Percentiles rank a stretch among this genome's conserved stretches.
Conservation (phyloP, 192 early-diverging fungal species). For the Dispira simplex region DNA sequence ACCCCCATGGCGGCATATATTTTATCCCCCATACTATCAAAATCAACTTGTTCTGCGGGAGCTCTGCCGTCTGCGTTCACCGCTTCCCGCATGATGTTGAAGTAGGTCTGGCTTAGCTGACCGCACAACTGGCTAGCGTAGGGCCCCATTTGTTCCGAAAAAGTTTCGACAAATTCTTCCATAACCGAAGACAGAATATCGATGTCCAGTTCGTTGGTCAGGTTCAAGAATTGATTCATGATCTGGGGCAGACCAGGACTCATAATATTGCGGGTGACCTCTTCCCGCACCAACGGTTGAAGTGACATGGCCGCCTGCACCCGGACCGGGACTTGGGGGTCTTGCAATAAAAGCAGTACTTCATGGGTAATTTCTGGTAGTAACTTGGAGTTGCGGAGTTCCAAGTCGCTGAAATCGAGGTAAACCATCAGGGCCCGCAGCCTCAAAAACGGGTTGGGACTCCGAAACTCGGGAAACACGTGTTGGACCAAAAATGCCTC, state of each 20-base stretch:
- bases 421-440: slow-evolving; percentile 46
- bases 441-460: slow-evolving; percentile 64
- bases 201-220: slow-evolving; percentile 88
- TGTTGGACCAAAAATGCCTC: slow-evolving; percentile 72
- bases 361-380: slow-evolving; percentile 35
- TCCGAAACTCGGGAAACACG: slow-evolving; percentile 84
- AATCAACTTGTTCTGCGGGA: slow-evolving; percentile 26
- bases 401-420: slow-evolving; percentile 38
- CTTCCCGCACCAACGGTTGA: slow-evolving; percentile 60
- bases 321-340: slow-evolving; percentile 74
- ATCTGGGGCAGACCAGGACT: slow-evolving; percentile 66
- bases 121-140: slow-evolving; percentile 81
- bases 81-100: slow-evolving; percentile 59
- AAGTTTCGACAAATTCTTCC: slow-evolving; percentile 84
- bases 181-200: slow-evolving; percentile 77
- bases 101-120: slow-evolving; percentile 75
- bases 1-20: slow-evolving; percentile 81
- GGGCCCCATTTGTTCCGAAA: slow-evolving; percentile 77
- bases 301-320: slow-evolving; percentile 75
- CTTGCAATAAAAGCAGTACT: slow-evolving; percentile 35
- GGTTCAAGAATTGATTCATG: slow-evolving; percentile 72
- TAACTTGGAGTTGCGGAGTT: slow-evolving; percentile 41
- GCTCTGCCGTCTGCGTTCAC: slow-evolving; percentile 17
- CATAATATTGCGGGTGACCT: slow-evolving; percentile 53
- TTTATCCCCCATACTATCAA: slow-evolving; percentile 64